Evolutionary conservation across 2,329 filamentous ascomycete species (phyloP), one percentile per base, ranked within the genome.

Genomic region (Thielaviopsis ethacetica): DNA sequence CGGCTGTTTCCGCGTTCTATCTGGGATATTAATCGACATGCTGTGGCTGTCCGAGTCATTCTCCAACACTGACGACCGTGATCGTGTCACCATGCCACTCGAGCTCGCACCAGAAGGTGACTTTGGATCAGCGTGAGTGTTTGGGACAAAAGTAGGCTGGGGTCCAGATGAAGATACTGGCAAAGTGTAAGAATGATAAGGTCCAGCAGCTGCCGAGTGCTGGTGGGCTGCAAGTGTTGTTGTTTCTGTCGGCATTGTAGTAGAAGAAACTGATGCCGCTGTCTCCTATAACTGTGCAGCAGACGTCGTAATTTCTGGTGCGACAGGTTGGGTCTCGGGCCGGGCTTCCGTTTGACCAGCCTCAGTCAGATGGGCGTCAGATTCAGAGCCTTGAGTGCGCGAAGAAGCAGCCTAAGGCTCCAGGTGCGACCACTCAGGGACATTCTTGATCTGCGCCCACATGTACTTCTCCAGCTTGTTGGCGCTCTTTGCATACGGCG

Each of bases 381-480:
- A 13, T 41, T 17, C 13, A 13, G 38, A 41, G 15, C 38, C 5
- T 13, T 13, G 38, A 41, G 38, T 41, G 38, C 12, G 38, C 38
- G 38, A 10, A 41, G 38, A 10, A 41, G 10, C 38, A 30, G 22
- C 15, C 57, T 59, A 59, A 55, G 57, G 21, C 26, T 79, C 77
- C 58, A 80, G 72, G 65, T 82, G 77, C 15, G 85, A 89, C 91
- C 91, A 97, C 75, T 96, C 91, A 0, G 91, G 91, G 57, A 96
- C 88, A 65, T 86, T 86, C 68, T 87, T 85, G 71, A 96, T 89
- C 72, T 91, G 88, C 69, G 84, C 79, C 88, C 89, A 96, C 91
- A 97, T 94, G 68, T 84, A 95, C 71, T 93, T 94, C 68, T 85
- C 93, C 50, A 98, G 76, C 68, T 93, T 93, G 69, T 89, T 95